Evolutionary conservation across 2,329 filamentous ascomycete species (phyloP).

Genomic region (Talaromyces pinophilus): DNA sequence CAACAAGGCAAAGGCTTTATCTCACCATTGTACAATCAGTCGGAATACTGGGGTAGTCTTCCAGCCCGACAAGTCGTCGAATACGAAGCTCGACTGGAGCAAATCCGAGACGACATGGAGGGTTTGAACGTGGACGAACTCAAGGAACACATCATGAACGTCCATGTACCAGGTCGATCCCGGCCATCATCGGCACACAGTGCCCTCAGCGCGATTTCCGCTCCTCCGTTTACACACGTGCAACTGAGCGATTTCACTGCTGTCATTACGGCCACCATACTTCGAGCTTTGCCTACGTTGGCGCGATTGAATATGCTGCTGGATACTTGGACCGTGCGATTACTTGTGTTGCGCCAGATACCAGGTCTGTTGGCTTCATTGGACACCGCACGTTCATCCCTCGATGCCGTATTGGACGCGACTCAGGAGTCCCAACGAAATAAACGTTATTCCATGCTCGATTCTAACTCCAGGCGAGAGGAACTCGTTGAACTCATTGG

Average conservation of each 20-base stretch:
- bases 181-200: constrained; percentile 52
- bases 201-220: constrained; percentile 43
- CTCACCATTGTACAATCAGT: constrained; percentile 32
- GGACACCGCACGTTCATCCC: constrained; percentile 39
- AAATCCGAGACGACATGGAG: constrained; percentile 61
- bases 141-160: constrained; percentile 81
- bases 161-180: constrained; percentile 68
- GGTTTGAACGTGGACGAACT: constrained; percentile 66
- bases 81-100: constrained; percentile 72
- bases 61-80: constrained; percentile 62
- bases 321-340: constrained; percentile 73
- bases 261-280: constrained; percentile 83
- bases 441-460: constrained; percentile 35
- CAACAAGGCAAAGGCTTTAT: constrained; percentile 47
- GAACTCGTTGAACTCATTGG: constrained; percentile 70
- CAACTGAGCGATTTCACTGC: constrained; percentile 87
- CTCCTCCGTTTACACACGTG: constrained; percentile 55
- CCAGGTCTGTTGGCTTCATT: constrained; percentile 69
- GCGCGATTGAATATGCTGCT: constrained; percentile 73
- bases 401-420: constrained; percentile 38
- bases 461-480: constrained; percentile 49
- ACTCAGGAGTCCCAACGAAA: constrained; percentile 32
- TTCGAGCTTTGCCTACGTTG: constrained; percentile 83
- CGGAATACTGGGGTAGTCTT: constrained; percentile 70
- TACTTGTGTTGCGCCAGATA: constrained; percentile 72